phyloP scores from a whole-genome alignment of 495 filamentous ascomycete genomes.

The Tetracladium setigerum region DNA sequence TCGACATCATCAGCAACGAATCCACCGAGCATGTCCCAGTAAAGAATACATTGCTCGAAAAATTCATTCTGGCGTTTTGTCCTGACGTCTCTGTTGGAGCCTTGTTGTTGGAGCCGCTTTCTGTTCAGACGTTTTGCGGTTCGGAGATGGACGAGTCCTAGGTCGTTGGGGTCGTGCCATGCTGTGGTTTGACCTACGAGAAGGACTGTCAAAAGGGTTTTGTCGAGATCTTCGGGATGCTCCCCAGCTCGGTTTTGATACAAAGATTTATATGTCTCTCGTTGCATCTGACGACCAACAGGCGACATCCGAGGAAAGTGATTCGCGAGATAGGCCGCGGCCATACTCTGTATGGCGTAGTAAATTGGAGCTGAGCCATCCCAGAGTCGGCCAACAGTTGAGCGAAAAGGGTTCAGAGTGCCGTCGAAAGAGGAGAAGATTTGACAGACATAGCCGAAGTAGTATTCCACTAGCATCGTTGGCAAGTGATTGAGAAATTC shows the following conservation, averaged over 20 bases:
- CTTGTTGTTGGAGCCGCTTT: constrained; percentile 12
- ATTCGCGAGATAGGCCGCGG: constrained; percentile 48
- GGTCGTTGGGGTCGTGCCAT: constrained; percentile 48
- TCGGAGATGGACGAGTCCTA: constrained; percentile 43
- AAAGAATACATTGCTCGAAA: constrained; percentile 50
- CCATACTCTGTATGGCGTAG: constrained; percentile 54
- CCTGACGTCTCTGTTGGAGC: constrained; percentile 16
- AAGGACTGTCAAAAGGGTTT: constrained; percentile 42
- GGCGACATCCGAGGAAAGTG: constrained; percentile 47
- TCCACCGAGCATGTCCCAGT: constrained; percentile 54
- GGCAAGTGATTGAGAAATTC: constrained; percentile 37
- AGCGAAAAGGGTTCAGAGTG: constrained; percentile 49
- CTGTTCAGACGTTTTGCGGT: constrained; percentile 20
- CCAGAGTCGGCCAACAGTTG: constrained; percentile 48
- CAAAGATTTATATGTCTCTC: constrained; percentile 26
- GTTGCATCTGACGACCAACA: constrained; percentile 43
- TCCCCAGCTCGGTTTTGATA: constrained; percentile 8
- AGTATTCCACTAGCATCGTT: constrained; percentile 50
- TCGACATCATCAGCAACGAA: constrained; percentile 44
- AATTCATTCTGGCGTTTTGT: constrained; percentile 42
- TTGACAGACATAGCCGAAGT: constrained; percentile 51
- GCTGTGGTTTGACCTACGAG: constrained; percentile 49
- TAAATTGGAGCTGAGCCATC: constrained; percentile 49
- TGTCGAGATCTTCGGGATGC: constrained; percentile 36
- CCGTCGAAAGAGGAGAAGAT: constrained; percentile 53